These are phyloP conservation scores for Neonectria coccinea DNA, from an alignment of 2,329 filamentous ascomycete genomes.

Conservation along the genomic window DNA sequence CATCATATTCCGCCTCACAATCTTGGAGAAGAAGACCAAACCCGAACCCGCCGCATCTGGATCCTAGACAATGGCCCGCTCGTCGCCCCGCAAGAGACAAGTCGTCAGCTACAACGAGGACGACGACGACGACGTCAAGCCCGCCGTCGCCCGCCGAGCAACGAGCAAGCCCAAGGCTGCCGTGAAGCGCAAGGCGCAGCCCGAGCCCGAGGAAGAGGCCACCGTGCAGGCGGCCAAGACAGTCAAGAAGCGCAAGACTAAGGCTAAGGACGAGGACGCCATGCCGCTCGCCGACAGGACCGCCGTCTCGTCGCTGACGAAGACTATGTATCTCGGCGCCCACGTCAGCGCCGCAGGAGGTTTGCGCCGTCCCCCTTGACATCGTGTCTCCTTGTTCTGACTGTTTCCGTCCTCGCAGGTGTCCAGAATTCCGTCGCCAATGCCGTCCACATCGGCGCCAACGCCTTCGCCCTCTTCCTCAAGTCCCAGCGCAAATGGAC, in stretches of 20 bases:
- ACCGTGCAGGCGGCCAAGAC: slow-evolving; percentile 39
- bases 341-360: slow-evolving; percentile 93
- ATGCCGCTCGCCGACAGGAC: slow-evolving; percentile 79
- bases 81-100: slow-evolving; percentile 50
- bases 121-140: slow-evolving; percentile 38
- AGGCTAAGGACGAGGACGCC: slow-evolving; percentile 54
- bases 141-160: slow-evolving; percentile 38
- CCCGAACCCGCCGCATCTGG: background rate
- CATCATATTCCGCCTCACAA: background rate
- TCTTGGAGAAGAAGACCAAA: background rate
- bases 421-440: slow-evolving; percentile 90
- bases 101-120: slow-evolving; percentile 50
- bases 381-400: background rate
- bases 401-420: slow-evolving; percentile 60
- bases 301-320: slow-evolving; percentile 70
- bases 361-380: slow-evolving; percentile 50
- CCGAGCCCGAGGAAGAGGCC: slow-evolving; percentile 40
- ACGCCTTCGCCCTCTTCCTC: slow-evolving; percentile 93
- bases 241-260: slow-evolving; percentile 59
- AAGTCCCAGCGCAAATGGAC: slow-evolving; percentile 97
- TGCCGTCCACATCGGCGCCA: slow-evolving; percentile 84
- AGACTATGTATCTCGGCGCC: slow-evolving; percentile 85
- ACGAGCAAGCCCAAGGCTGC: slow-evolving; percentile 45
- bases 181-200: slow-evolving; percentile 50
- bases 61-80: slow-evolving; percentile 49